Evolutionary conservation across 331 rosid genomes (phyloP).

Genomic region (Quercus tomentella): DNA sequence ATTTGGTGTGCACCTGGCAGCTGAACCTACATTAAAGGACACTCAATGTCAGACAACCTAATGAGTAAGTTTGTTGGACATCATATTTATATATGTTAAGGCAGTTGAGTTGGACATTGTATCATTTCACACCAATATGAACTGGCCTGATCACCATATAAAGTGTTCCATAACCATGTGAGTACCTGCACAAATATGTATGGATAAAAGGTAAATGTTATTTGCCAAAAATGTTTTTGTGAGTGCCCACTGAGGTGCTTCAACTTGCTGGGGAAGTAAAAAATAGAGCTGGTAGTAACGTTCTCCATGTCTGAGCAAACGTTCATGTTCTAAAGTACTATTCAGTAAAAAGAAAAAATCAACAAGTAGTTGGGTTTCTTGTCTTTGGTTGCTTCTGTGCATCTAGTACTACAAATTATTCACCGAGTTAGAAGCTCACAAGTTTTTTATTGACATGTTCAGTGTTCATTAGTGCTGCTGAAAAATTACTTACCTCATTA

Average conservation of each 20-base stretch:
- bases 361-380: not conserved
- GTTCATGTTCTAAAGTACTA: constrained; percentile 6
- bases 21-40: not conserved
- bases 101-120: not conserved
- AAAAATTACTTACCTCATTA: constrained; percentile 63
- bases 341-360: not conserved
- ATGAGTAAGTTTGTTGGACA: not conserved
- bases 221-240: not conserved
- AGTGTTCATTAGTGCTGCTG: not conserved
- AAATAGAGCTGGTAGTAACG: not conserved
- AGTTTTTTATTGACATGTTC: not conserved
- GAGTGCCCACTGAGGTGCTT: not conserved
- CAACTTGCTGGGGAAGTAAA: constrained; percentile 15
- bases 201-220: not conserved
- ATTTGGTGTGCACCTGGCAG: not conserved
- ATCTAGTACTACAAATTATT: not conserved
- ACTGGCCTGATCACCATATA: not conserved
- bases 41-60: not conserved
- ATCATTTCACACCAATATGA: not conserved
- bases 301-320: constrained; percentile 2
- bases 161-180: not conserved
- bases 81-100: not conserved
- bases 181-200: not conserved
- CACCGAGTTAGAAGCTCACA: not conserved
- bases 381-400: not conserved